Conservation (phyloP, 202 grass and related monocot species). For the Schoenoplectus tabernaemontani region DNA sequence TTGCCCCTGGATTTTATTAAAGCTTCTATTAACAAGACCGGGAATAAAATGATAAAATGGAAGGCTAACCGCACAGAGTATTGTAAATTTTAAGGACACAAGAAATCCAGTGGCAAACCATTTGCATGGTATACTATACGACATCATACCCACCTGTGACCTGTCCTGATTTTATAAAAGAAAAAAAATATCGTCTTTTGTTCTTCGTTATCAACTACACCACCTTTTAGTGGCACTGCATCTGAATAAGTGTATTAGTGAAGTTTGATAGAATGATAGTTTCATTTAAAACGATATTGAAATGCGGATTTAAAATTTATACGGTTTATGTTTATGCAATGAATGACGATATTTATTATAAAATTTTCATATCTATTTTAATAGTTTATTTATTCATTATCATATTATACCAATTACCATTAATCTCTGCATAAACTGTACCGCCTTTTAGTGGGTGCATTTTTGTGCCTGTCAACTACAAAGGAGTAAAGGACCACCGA, state of each 20-base stretch:
- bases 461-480: background rate
- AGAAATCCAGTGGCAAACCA: background rate
- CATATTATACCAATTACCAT: too few species aligned
- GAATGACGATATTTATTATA: background rate
- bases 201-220: background rate
- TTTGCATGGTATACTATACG: background rate
- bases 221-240: background rate
- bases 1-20: too few species aligned
- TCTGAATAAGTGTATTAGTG: background rate
- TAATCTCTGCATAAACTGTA: too few species aligned
- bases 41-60: background rate
- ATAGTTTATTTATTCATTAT: too few species aligned
- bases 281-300: background rate
- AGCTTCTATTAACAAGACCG: too few species aligned
- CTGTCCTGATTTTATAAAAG: background rate
- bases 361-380: too few species aligned
- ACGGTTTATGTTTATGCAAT: too few species aligned
- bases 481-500: too few species aligned
- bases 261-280: background rate
- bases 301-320: too few species aligned
- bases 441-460: background rate
- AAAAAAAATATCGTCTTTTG: conserved; percentile 11
- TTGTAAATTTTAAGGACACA: background rate
- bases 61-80: background rate
- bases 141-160: background rate